These are phyloP conservation scores for Pestalotiopsis sp. DNA, from an alignment of 2,329 filamentous ascomycete genomes.

Conservation along the genomic window DNA sequence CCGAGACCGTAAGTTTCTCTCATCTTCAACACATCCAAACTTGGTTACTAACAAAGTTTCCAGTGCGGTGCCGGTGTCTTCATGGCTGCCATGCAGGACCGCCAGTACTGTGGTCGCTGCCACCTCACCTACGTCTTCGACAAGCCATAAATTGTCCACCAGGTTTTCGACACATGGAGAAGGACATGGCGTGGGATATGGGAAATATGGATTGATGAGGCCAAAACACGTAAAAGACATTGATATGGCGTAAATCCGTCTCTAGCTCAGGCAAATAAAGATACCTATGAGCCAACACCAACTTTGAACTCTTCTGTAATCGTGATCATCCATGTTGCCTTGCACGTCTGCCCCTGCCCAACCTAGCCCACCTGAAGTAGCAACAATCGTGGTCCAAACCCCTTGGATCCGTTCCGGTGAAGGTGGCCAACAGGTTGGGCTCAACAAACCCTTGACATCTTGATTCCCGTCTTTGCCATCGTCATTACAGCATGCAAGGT, in stretches of 20 bases:
- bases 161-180: neutral
- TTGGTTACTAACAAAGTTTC: neutral
- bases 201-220: conserved; percentile 10
- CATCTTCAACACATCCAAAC: neutral
- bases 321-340: neutral
- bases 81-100: conserved; percentile 99
- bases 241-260: conserved; percentile 11
- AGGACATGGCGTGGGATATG: conserved; percentile 4
- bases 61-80: conserved; percentile 99
- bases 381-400: neutral
- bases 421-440: too few relatives aligned
- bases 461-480: neutral
- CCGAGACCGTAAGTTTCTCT: conserved; percentile 71
- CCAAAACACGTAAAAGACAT: neutral
- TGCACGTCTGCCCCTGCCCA: neutral
- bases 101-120: conserved; percentile 90
- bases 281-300: neutral
- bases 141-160: conserved; percentile 45
- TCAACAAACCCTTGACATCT: too few relatives aligned
- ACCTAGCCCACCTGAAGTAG: neutral
- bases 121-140: conserved; percentile 75
- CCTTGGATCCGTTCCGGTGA: too few relatives aligned
- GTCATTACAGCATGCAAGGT: neutral
- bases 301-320: neutral
- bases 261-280: conserved; percentile 9